phyloP scores from a whole-genome alignment of 805 yeast species.

The Candida krabiensis region DNA sequence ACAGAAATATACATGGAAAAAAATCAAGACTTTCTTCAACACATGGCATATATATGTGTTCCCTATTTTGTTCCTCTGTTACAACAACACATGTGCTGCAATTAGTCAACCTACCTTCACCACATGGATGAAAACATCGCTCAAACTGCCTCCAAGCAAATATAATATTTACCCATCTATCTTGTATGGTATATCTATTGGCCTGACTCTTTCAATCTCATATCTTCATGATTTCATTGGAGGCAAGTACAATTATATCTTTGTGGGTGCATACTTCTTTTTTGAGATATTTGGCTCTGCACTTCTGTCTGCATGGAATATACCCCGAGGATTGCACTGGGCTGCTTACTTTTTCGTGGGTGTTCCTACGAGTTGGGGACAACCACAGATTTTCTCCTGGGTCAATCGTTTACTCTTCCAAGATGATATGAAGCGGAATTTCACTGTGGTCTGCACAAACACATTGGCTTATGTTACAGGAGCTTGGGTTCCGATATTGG shows the following conservation, averaged over 20 bases:
- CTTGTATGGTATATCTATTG: constrained; percentile 40
- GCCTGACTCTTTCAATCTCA: constrained; percentile 34
- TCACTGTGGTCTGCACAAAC: constrained; percentile 41
- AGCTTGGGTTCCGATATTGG: constrained; percentile 41
- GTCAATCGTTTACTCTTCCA: constrained; percentile 44
- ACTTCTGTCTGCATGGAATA: constrained; percentile 46
- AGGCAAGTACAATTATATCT: constrained; percentile 37
- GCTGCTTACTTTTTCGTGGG: constrained; percentile 47
- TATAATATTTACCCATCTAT: constrained; percentile 45
- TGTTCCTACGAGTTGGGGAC: constrained; percentile 51
- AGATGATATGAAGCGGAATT: constrained; percentile 44
- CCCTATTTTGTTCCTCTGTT: constrained; percentile 40
- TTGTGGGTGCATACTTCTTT: constrained; percentile 39
- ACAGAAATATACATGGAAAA: constrained; percentile 40
- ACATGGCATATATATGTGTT: constrained; percentile 52
- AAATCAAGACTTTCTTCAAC: constrained; percentile 38
- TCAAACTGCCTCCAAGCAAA: constrained; percentile 32
- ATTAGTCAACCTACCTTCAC: constrained; percentile 42
- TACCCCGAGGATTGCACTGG: constrained; percentile 52
- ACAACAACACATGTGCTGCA: constrained; percentile 37
- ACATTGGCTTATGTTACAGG: constrained; percentile 41
- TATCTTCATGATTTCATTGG: constrained; percentile 38
- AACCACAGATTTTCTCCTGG: constrained; percentile 58
- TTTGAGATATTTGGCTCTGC: constrained; percentile 41
- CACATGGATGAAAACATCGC: constrained; percentile 42